phyloP scores from a whole-genome alignment of 2,329 filamentous ascomycete species.

The Colletotrichum eremochloae region DNA sequence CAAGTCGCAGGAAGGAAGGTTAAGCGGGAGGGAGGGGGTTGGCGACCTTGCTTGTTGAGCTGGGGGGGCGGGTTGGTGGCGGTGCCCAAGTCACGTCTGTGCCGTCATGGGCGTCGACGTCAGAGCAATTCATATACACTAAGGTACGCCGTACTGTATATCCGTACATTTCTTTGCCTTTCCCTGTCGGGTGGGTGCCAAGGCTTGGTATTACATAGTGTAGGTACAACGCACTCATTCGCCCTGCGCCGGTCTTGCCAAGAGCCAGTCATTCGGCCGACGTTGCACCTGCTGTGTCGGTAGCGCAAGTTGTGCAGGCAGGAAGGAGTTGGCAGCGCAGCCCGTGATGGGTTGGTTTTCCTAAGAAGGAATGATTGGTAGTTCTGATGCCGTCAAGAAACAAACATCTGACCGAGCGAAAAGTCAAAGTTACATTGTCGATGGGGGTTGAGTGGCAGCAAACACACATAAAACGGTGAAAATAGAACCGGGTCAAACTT shows the following conservation, averaged over 20 bases:
- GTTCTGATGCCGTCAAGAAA: not conserved
- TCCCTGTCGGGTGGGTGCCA: slow-evolving; percentile 2
- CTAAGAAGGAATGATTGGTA: not conserved
- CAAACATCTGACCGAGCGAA: not conserved
- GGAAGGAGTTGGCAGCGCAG: not conserved
- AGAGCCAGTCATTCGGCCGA: slow-evolving; percentile 14
- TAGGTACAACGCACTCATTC: slow-evolving; percentile 1
- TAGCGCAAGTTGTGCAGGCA: not conserved
- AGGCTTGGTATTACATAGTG: slow-evolving; percentile 3
- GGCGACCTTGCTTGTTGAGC: not conserved
- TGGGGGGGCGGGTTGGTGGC: not conserved
- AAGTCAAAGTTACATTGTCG: slow-evolving; percentile 1
- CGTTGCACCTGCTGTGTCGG: not conserved
- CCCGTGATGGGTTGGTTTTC: not conserved
- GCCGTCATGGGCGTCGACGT: slow-evolving; percentile 26
- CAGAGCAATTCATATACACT: not conserved
- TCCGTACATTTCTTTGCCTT: not conserved
- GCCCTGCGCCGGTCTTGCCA: slow-evolving; percentile 32
- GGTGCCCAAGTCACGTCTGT: slow-evolving; percentile 17
- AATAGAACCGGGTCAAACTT: not conserved
- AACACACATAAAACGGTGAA: not conserved
- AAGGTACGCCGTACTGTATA: too few species aligned
- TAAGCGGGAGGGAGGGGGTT: not conserved
- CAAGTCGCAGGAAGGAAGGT: not conserved
- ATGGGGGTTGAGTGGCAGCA: not conserved